phyloP scores from a whole-genome alignment of 2,329 filamentous ascomycete genomes.

The Epichloe glyceriae region DNA sequence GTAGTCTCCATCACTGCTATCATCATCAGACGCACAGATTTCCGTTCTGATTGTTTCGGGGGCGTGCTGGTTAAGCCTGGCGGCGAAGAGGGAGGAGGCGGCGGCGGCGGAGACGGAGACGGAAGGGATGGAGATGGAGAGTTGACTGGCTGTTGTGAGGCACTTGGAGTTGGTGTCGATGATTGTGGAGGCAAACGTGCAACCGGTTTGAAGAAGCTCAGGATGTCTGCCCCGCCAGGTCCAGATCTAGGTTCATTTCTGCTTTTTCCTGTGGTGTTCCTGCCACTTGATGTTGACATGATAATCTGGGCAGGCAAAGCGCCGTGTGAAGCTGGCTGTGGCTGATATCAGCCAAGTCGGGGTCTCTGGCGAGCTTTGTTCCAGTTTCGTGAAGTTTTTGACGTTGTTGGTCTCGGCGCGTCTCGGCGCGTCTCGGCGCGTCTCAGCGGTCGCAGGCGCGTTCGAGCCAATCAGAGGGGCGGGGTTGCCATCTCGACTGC shows the following conservation, averaged over 20 bases:
- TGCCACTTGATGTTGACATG: conserved; percentile 16
- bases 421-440: not conserved
- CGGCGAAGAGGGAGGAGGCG: conserved; percentile 14
- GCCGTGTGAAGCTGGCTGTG: not conserved
- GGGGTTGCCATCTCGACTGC: not conserved
- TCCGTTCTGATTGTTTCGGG: conserved; percentile 20
- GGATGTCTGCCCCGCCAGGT: conserved; percentile 18
- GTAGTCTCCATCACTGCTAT: conserved; percentile 40
- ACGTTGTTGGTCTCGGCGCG: not conserved
- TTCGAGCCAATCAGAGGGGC: not conserved
- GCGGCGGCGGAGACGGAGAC: conserved; percentile 12
- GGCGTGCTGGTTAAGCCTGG: conserved; percentile 16
- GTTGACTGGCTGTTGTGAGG: not conserved
- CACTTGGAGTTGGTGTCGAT: conserved; percentile 1
- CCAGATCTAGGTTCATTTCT: not conserved
- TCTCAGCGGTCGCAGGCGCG: not conserved
- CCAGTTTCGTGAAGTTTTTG: not conserved
- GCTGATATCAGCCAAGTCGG: not conserved
- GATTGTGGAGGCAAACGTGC: conserved; percentile 8
- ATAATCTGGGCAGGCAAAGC: not conserved
- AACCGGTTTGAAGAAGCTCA: conserved; percentile 26
- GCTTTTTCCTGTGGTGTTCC: not conserved
- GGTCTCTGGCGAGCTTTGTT: not conserved
- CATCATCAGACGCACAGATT: conserved; percentile 61
- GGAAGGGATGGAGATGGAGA: conserved; percentile 6